Evolutionary conservation across 225 moss, liverwort and hornwort genomes (phyloP).

Genomic region (Climacium dendroides): DNA sequence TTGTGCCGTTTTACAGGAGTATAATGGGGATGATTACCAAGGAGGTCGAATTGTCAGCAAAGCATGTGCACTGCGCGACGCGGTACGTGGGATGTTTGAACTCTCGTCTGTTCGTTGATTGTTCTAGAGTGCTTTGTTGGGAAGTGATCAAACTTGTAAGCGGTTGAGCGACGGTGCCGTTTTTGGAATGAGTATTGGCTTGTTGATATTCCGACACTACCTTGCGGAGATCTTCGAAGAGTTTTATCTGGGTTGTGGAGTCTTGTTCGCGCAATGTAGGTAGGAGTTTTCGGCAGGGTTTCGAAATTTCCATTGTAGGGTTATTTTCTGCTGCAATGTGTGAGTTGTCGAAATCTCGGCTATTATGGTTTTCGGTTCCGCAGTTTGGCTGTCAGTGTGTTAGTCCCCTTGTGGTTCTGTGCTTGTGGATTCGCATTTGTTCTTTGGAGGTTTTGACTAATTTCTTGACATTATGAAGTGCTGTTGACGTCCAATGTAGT

Average conservation of each 20-base stretch:
- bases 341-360: no score
- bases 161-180: neutral
- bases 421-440: neutral
- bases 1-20: conserved; percentile 46
- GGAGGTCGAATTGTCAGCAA: conserved; percentile 75
- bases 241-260: neutral
- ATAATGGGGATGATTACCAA: conserved; percentile 80
- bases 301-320: neutral
- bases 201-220: neutral
- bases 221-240: neutral
- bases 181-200: neutral
- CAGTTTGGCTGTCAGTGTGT: neutral
- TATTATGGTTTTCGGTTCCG: neutral
- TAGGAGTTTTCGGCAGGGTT: neutral
- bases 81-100: conserved; percentile 19
- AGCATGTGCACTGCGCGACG: conserved; percentile 69
- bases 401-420: neutral
- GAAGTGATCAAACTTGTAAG: neutral
- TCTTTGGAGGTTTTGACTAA: neutral
- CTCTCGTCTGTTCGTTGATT: no score
- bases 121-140: neutral
- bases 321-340: neutral
- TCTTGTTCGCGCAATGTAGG: neutral
- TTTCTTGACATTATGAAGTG: neutral
- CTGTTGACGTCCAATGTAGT: neutral